phyloP scores from a whole-genome alignment of 2,329 filamentous ascomycete species.

The Elsinoe necatrix region DNA sequence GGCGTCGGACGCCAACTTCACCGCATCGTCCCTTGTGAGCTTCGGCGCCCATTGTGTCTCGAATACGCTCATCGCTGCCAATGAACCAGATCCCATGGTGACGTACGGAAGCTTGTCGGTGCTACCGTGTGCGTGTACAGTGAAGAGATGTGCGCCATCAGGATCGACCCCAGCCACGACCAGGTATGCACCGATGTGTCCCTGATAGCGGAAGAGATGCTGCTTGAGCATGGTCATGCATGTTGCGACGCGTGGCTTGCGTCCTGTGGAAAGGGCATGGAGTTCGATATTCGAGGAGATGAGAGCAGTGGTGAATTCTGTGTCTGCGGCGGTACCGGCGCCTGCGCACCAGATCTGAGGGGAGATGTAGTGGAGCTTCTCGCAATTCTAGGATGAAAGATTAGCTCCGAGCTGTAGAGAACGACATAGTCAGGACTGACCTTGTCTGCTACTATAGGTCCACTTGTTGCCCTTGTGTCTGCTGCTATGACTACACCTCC shows the following conservation, averaged over 20 bases:
- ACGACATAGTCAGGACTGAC: conserved; percentile 32
- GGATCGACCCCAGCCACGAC: conserved; percentile 96
- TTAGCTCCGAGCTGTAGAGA: neutral
- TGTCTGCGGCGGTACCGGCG: conserved; percentile 94
- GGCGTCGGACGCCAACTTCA: conserved; percentile 73
- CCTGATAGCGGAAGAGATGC: conserved; percentile 97
- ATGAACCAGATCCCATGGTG: conserved; percentile 93
- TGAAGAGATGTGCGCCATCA: conserved; percentile 90
- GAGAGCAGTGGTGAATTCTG: conserved; percentile 96
- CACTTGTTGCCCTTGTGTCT: conserved; percentile 93
- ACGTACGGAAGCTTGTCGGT: conserved; percentile 99
- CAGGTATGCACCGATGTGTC: conserved; percentile 94
- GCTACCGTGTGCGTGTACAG: conserved; percentile 94
- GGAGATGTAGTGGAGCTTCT: conserved; percentile 98
- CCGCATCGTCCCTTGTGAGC: conserved; percentile 69
- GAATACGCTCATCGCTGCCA: conserved; percentile 97
- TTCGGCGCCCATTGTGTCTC: conserved; percentile 87
- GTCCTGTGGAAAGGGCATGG: conserved; percentile 90
- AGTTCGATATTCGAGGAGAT: conserved; percentile 98
- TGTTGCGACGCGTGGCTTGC: conserved; percentile 92
- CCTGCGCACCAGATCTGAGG: conserved; percentile 99
- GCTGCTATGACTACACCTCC: conserved; percentile 97
- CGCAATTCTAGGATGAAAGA: conserved; percentile 62
- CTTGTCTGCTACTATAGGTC: conserved; percentile 98
- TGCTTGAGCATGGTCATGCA: conserved; percentile 99